A percentile compares a stretch with the other conserved stretches of the same genome.
These are phyloP conservation scores for Sporothrix phasma DNA, from an alignment of 2,329 filamentous ascomycete genomes.

Conservation along the genomic window DNA sequence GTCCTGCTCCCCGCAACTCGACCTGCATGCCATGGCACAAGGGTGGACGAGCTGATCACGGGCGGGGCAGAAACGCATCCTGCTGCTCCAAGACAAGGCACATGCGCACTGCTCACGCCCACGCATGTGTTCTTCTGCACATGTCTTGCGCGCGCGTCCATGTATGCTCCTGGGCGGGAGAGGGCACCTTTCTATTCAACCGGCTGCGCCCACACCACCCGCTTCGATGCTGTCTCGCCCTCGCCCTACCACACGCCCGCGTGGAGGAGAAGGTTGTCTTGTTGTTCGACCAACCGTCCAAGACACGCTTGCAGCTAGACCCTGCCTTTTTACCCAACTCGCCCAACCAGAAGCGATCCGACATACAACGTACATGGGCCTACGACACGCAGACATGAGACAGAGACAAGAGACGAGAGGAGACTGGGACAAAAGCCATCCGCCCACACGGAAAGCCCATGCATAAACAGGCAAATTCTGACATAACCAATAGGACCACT, in stretches of 20 bases:
- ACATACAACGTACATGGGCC: not conserved
- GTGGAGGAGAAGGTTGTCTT: not conserved
- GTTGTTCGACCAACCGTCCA: not conserved
- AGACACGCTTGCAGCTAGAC: not conserved
- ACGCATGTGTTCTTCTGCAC: not conserved
- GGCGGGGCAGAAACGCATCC: not conserved
- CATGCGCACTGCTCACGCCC: not conserved
- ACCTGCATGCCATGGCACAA: not conserved
- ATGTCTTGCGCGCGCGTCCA: not conserved
- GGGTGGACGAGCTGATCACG: not conserved
- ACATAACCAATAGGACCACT: not conserved
- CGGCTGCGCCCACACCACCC: not conserved
- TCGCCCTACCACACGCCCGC: constrained; percentile 6
- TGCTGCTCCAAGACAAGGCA: not conserved
- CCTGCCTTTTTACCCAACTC: not conserved
- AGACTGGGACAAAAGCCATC: not conserved
- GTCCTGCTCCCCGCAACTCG: not conserved
- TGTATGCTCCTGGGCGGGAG: not conserved
- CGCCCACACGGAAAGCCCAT: not conserved
- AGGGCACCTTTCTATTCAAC: not conserved
- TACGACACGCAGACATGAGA: not conserved
- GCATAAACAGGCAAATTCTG: not conserved
- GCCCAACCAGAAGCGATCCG: not conserved
- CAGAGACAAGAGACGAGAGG: not conserved
- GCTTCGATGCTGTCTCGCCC: not conserved